Base-by-base conservation (phyloP, 2,329 filamentous ascomycete species). In the Proliferodiscus dingleyae region DNA sequence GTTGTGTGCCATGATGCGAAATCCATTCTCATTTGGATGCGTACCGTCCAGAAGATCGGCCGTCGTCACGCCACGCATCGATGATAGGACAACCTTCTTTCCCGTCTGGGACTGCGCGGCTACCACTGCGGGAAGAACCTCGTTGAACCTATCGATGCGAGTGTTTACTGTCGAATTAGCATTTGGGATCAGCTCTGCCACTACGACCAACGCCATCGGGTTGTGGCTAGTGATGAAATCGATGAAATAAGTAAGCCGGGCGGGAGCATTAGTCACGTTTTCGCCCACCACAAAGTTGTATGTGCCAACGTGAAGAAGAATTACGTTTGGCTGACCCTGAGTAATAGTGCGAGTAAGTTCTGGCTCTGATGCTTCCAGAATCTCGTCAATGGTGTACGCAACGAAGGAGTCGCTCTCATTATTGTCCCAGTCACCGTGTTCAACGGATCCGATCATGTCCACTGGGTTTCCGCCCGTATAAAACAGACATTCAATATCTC, bases 1-100 rank as follows among this genome's bases (percentile, higher is more conserved):
- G 4, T 8, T 22, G n/a, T 11, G n/a, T n/a, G 43, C 43, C 43
- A 45, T 40, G 10, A 22, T 36, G 13, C 5, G 10, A 40, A 34
- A 45, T 13, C 43, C 43, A 6, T 8, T 10, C n/a, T 23, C 36
- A 26, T 45, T 45, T 7, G 43, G 43, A 29, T 41, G 44, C n/a
- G 26, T 37, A 7, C 44, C 44, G 15, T 46, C 44, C 5, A 30
- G 10, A 4, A 40, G 32, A 37, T 26, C 23, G 3, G 23, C 30
- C n/a, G 21, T 19, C 18, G 43, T 16, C 5, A 24, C 30, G 10
- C 15, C 32, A 5, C 7, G 19, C 33, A 42, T 46, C 3, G 39
- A 38, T 6, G 37, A 32, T 21, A 43, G 18, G 7, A 18, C 42
- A 3, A 43, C 40, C 5, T 18, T 23, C 7, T 26, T 22, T 1